Evolutionary conservation across 306 rosid species (phyloP), one percentile per base, ranked within the genome.

Genomic region (Vigna trinervia): DNA sequence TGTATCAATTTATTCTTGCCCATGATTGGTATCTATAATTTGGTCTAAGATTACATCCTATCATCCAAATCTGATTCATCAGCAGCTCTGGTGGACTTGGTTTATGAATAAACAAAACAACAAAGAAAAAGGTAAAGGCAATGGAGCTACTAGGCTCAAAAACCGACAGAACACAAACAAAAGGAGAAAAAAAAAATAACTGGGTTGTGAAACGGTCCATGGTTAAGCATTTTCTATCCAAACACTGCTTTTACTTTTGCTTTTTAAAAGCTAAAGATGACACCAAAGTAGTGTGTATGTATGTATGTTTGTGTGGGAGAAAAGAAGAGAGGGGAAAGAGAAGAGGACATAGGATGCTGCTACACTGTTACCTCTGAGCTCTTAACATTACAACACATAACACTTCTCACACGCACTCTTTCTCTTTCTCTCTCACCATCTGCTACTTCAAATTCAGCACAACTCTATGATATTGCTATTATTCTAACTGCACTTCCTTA

Each of bases 241-340:
- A 78, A 85, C 82, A 74, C 74, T 84, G 85, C 87, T 87, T 89
- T 90, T 89, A 84, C 93, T 90, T 87, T 92, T 85, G 61, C 94
- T 89, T 85, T 90, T 75, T 32, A 85, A 90, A 93, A 90, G 96
- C 85, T 85, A 87, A 89, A 80, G 90, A 81, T 69, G 86, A 87
- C 79, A 67, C 90, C 84, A 85, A 85, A 84, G 82, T 78, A 82
- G 76, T 64, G 77, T 59, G 69, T 68, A 53, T 71, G 34, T 28
- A 59, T 70, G 30, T 41, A 41, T 56, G 39, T 56, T 73, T 50
- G 76, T 82, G 74, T 65, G 68, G 51, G 73, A 38, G 51, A 54
- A 45, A 52, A 71, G 26, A 51, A 41, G 45, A 41, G 61, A 80
- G 20, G 48, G 30, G 26, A 70, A 5, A 69, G 73, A 59, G 41